Conservation (phyloP, 495 filamentous ascomycete genomes). For the Neurospora sp. region DNA sequence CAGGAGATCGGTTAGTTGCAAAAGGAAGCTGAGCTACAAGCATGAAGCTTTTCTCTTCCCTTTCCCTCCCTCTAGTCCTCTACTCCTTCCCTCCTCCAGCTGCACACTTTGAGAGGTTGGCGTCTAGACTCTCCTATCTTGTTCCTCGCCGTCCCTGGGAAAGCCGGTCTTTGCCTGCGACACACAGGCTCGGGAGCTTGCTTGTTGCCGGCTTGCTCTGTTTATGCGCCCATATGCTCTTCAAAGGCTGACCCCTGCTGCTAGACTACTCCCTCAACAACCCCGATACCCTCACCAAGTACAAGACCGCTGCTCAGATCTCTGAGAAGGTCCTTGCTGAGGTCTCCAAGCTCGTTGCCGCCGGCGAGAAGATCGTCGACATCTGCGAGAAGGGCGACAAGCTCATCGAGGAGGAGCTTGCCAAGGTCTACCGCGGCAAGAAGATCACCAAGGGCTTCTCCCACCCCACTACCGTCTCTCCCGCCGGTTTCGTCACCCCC, state of each 20-base stretch:
- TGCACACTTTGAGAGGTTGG: background rate
- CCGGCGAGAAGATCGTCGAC: conserved; percentile 82
- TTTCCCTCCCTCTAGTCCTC: background rate
- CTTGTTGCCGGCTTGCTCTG: background rate
- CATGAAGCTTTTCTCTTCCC: background rate
- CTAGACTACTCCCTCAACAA: conserved; percentile 91
- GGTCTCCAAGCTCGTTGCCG: conserved; percentile 69
- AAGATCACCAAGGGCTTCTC: conserved; percentile 87
- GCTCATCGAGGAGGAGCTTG: conserved; percentile 82
- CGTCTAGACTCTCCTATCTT: background rate
- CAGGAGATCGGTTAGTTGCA: conserved; percentile 32
- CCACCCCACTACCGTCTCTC: conserved; percentile 93
- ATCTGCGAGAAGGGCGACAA: conserved; percentile 94
- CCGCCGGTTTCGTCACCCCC: conserved; percentile 86
- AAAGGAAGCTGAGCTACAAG: background rate
- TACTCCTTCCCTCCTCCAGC: background rate
- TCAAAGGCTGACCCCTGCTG: conserved; percentile 3
- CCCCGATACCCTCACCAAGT: conserved; percentile 96
- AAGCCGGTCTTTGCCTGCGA: background rate
- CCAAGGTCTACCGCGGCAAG: conserved; percentile 97
- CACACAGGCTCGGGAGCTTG: background rate
- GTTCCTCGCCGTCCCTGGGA: background rate
- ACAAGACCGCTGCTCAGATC: conserved; percentile 90
- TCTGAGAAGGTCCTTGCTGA: conserved; percentile 88
- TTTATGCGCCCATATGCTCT: background rate